Evolutionary conservation across 192 early-diverging fungal genomes (phyloP), one percentile per base, ranked within the genome.

Genomic region (Backusella morwellensis): DNA sequence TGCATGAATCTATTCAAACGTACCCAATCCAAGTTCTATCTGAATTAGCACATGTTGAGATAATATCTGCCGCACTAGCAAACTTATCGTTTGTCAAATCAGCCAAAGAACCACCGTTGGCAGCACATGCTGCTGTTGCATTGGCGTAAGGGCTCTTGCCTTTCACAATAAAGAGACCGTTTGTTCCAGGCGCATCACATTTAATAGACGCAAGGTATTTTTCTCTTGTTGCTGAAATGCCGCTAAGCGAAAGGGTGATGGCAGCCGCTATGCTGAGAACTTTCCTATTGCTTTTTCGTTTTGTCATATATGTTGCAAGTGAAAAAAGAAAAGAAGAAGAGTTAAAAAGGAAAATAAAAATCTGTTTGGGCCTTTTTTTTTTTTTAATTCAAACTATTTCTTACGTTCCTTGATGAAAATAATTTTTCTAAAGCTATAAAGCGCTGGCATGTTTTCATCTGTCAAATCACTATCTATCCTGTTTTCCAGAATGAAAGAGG

Each of bases 11-110:
- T 50, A 59, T 59, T 59, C 8, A 54, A 1, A 9, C 1, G 23
- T 59, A 71, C 70, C 70, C 36, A 47, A 71, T 71, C 70, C 70
- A 71, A 32, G 70, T 50, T 32, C 8, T 11, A 32, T 42, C 14
- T 44, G 70, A 26, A 14, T 42, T 42, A 6, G 4, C 11, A 47
- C 70, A 71, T 6, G 70, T 29, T 23, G 41, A 17, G 14, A 71
- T 38, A 8, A 71, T 9, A 34, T 71, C 70, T 44, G 23, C 1
- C 0, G 70, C 70, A 47, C 21, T 23, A 12, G 41, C 38, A 47
- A 71, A 71, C 15, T 71, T 71, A 29, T 12, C 19, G 15, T 21
- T 26, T 17, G 70, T 44, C 32, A 71, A 42, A 71, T 71, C 70
- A 6, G 41, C 70, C 23, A 71, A 34, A 5, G 38, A 29, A 19